A percentile compares a stretch with the other conserved stretches of the same genome.
These are phyloP conservation scores for Eucalyptus virginea DNA, from an alignment of 345 rosid species.

Conservation along the genomic window DNA sequence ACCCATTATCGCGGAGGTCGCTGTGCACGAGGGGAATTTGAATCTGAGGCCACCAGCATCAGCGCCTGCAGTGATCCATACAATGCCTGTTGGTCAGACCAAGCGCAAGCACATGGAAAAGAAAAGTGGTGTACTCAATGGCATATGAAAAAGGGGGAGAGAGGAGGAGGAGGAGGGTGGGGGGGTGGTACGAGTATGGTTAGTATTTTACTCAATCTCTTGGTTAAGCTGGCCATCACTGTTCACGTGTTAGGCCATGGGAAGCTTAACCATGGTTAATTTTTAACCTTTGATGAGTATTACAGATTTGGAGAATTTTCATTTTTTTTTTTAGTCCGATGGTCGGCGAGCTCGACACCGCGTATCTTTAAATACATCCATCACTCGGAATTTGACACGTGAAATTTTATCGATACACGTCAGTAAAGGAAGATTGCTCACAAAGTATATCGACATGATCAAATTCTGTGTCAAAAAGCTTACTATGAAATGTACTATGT, in stretches of 20 bases:
- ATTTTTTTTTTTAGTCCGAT: neutral
- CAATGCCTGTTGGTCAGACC: neutral
- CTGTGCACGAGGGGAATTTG: neutral
- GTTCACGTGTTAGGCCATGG: neutral
- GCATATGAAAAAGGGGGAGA: neutral
- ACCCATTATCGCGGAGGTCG: neutral
- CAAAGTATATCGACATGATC: neutral
- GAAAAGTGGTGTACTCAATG: neutral
- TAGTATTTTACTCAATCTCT: neutral
- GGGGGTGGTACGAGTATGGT: neutral
- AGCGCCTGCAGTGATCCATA: neutral
- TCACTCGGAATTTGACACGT: fast-evolving
- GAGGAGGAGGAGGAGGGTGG: neutral
- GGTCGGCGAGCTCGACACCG: fast-evolving
- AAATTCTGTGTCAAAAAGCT: neutral
- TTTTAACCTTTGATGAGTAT: neutral
- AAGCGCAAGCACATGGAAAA: neutral
- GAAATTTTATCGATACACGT: fast-evolving
- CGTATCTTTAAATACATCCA: neutral
- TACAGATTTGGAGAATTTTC: neutral
- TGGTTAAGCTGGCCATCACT: neutral
- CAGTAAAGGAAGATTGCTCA: fast-evolving
- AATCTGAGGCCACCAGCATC: conserved; percentile 1
- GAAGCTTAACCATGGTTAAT: conserved; percentile 9
- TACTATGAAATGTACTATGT: fast-evolving